A percentile compares a stretch with the other conserved stretches of the same genome.
phyloP scores from a whole-genome alignment of 176 grass and related monocot species.

The Carex scoparia region DNA sequence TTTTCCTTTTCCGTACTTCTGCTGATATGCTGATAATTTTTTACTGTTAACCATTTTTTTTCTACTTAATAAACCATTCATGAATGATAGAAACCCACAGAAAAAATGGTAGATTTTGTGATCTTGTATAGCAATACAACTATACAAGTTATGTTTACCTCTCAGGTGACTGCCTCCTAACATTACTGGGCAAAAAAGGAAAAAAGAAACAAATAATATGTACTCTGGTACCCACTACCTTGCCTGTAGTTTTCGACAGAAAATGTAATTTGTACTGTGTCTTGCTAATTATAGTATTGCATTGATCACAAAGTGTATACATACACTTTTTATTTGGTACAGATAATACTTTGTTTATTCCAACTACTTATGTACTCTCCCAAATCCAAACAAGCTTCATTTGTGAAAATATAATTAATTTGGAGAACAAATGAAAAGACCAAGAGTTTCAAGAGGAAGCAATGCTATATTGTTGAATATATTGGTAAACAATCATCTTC shows the following conservation, averaged over 20 bases:
- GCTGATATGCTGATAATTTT: neutral
- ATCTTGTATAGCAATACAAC: neutral
- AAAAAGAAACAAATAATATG: neutral
- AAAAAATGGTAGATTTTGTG: neutral
- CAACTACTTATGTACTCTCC: neutral
- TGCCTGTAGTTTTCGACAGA: neutral
- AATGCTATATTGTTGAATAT: neutral
- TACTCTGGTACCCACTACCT: neutral
- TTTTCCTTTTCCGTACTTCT: neutral
- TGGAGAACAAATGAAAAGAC: neutral
- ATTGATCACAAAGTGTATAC: neutral
- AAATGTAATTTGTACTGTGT: neutral
- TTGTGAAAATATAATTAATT: neutral
- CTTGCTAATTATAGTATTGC: neutral
- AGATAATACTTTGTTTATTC: conserved; percentile 4
- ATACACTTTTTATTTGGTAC: neutral
- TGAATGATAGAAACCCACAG: neutral
- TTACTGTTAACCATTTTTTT: neutral
- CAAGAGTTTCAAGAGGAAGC: neutral
- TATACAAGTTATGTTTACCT: neutral
- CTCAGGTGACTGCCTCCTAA: neutral
- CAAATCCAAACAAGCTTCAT: neutral
- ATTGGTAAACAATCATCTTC: neutral
- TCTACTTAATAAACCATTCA: neutral
- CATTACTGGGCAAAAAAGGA: neutral